Base-by-base conservation (phyloP, 768 basidiomycete genomes). In the Boletus coccyginus region DNA sequence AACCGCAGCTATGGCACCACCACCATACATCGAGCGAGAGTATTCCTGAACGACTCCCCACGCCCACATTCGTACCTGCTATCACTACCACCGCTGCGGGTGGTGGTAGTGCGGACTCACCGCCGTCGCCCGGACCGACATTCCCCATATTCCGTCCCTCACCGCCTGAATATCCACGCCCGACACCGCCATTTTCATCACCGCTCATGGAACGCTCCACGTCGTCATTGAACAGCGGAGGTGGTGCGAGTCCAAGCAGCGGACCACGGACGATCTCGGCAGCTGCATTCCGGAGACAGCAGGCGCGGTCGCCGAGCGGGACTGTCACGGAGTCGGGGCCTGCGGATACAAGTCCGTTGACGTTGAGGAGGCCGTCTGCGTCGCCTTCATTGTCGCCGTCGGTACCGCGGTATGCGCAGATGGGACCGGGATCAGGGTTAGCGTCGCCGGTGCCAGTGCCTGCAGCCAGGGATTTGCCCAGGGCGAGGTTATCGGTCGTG, bases 211-310 rank as follows among this genome's bases (percentile, higher is more conserved):
- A 63, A 44, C 56, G 65, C n/a, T 75, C 77, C 1, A 66, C 69
- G 19, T 71, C 72, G 1, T 73, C 74, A 17, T 56, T 76, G 48
- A 68, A 68, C 12, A 52, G 62, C 10, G 49, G 62, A 0, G 54
- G 55, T 9, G 53, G 48, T 24, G 3, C 19, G 42, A 69, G 74
- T 3, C 59, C 74, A 9, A 77, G 75, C 3, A 66, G 59, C 5
- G 47, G 49, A 0, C 69, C 79, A 14, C 78, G 85, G 42, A 92
- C 82, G 53, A 90, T 92, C 50, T 82, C 87, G 3, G 89, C 88
- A 0, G 86, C 88, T 7, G 88, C 88, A 27, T 92, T 92, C 71
- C 81, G 79, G 63, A 75, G 86, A 31, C 83, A 78, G 33, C 75
- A 75, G 44, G 66, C 62, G 1, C 74, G 75, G 21, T 66, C 70